phyloP scores from a whole-genome alignment of 2,329 filamentous ascomycete species.

The Thielaviopsis ethacetica region DNA sequence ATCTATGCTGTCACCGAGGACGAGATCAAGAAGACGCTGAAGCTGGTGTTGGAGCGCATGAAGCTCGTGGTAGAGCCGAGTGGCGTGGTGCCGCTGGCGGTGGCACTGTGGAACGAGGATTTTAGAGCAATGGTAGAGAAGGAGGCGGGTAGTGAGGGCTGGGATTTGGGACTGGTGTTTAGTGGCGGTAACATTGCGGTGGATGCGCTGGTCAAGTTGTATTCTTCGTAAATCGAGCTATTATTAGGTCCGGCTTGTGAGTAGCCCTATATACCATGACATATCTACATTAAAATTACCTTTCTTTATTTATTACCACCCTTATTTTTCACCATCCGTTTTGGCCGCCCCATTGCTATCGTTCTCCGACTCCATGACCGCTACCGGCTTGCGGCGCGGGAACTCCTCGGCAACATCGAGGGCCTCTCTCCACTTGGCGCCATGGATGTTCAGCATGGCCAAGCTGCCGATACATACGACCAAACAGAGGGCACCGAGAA shows the following conservation, averaged over 20 bases:
- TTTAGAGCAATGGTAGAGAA: conserved; percentile 54
- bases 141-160: conserved; percentile 56
- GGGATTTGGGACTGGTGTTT: conserved; percentile 49
- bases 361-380: neutral
- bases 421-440: conserved; percentile 42
- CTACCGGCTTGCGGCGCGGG: conserved; percentile 1
- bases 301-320: neutral
- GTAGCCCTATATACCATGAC: neutral
- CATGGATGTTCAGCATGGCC: conserved; percentile 42
- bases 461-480: conserved; percentile 41
- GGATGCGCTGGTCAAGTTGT: conserved; percentile 35
- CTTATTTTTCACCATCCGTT: neutral
- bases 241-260: neutral
- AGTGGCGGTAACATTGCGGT: conserved; percentile 44
- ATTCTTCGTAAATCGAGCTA: conserved; percentile 17
- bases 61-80: conserved; percentile 87
- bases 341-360: neutral
- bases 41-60: conserved; percentile 67
- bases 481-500: conserved; percentile 33
- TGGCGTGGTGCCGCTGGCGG: conserved; percentile 68
- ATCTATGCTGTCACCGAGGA: conserved; percentile 64
- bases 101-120: conserved; percentile 70
- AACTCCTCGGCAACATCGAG: conserved; percentile 35
- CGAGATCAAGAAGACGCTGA: conserved; percentile 63
- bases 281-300: neutral